Percentiles rank a stretch among this genome's conserved stretches.
Conservation (phyloP, 1,284 basidiomycete species). For the Flammula alnicola region DNA sequence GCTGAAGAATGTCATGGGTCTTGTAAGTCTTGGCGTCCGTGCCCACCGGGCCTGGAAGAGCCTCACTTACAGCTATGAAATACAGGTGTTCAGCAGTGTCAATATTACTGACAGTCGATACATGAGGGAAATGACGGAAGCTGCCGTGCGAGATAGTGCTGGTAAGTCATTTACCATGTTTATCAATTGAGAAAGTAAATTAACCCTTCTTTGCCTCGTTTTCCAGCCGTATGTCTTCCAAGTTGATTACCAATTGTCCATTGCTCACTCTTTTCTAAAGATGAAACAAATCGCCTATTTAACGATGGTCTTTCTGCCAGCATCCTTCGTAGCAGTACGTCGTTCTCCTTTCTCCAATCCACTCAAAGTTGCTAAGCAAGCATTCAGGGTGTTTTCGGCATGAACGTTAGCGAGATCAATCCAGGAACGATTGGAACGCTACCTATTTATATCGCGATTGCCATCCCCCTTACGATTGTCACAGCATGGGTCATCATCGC, state of each 20-base stretch:
- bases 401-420: conserved; percentile 46
- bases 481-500: conserved; percentile 49
- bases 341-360: not conserved
- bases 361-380: not conserved
- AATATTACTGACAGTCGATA: conserved; percentile 53
- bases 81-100: conserved; percentile 53
- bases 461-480: conserved; percentile 40
- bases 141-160: conserved; percentile 51
- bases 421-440: conserved; percentile 37
- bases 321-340: conserved; percentile 55
- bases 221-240: conserved; percentile 38
- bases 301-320: conserved; percentile 62
- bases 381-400: conserved; percentile 40
- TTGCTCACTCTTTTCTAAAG: conserved; percentile 27
- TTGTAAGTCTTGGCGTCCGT: conserved; percentile 44
- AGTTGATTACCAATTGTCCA: not conserved
- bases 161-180: conserved; percentile 31
- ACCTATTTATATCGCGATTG: conserved; percentile 39
- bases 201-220: conserved; percentile 40
- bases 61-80: not conserved
- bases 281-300: conserved; percentile 63
- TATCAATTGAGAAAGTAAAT: conserved; percentile 39
- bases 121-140: conserved; percentile 51
- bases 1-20: conserved; percentile 56
- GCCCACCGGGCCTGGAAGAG: not conserved